Evolutionary conservation across 179 eudicot genomes (phyloP).

Genomic region (Spinacia oleracea): DNA sequence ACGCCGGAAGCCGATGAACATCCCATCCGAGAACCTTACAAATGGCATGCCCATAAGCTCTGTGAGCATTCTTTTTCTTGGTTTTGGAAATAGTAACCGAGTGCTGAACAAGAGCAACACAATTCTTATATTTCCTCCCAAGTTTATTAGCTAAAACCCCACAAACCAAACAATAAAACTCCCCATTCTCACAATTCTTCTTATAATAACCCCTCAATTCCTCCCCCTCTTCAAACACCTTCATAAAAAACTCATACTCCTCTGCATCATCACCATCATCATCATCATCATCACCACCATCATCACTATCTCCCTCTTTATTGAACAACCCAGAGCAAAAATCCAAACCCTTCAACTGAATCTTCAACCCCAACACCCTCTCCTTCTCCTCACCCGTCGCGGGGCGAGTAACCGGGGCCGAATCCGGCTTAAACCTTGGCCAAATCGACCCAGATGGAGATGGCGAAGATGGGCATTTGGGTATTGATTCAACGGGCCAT

Average conservation of each 20-base stretch:
- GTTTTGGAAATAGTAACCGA: slow-evolving; percentile 60
- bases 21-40: slow-evolving; percentile 94
- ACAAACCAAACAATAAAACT: slow-evolving; percentile 77
- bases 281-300: slow-evolving; percentile 40
- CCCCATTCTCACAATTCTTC: slow-evolving; percentile 57
- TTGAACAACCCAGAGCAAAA: slow-evolving; percentile 34
- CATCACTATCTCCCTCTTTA: slow-evolving; percentile 12
- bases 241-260: slow-evolving; percentile 41
- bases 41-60: slow-evolving; percentile 59
- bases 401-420: slow-evolving; percentile 26
- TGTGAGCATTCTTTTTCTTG: slow-evolving; percentile 70
- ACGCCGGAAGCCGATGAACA: slow-evolving; percentile 48
- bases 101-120: slow-evolving; percentile 80
- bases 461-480: slow-evolving; percentile 21
- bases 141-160: slow-evolving; percentile 47
- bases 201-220: slow-evolving; percentile 59
- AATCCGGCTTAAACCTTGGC: slow-evolving; percentile 33
- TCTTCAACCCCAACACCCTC: background rate
- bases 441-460: slow-evolving; percentile 37
- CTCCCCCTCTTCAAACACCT: slow-evolving; percentile 49
- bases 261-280: slow-evolving; percentile 38
- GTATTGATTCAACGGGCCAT: slow-evolving; percentile 52
- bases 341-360: slow-evolving; percentile 45
- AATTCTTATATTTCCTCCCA: slow-evolving; percentile 61
- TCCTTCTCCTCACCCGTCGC: slow-evolving; percentile 28